Evolutionary conservation across 192 early-diverging fungal species (phyloP), one percentile per base, ranked within the genome.

Genomic region (Geranomyces variabilis): DNA sequence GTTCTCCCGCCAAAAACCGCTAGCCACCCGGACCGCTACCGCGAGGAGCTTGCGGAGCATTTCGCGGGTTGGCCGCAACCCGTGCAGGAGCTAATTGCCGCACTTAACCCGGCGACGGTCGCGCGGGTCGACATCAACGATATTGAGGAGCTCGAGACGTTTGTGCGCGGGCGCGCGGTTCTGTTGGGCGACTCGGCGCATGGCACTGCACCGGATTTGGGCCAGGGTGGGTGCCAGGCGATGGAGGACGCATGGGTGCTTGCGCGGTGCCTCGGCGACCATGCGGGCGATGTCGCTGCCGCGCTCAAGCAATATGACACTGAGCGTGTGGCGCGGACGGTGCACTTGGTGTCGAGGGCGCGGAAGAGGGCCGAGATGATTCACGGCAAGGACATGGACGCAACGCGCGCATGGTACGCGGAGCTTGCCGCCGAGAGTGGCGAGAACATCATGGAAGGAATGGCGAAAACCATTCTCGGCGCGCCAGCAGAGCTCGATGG

Each of bases 181-280:
- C 21, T 70, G 57, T 29, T 70, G 14, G 69, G 69, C n/a, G 69
- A 70, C 33, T 30, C 57, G 7, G 69, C 69, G 15, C 69, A 70
- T 28, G 58, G 69, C 6, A 70, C 69, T 7, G 69, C 69, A 0
- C 69, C 69, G 21, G 69, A 70, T 61, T 57, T 70, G 21, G 69
- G 69, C 8, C 69, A 70, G 44, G 69, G 69, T 26, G 69, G 69
- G 21, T 70, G 69, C 41, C 69, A 70, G 58, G 69, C 69, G 3
- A 70, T 70, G 69, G 69, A 70, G 28, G 69, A 70, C 41, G 69
- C 36, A 24, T 70, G 69, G 69, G 69, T 70, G 22, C 58, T 70
- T 15, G 69, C 69, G 15, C 3, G 60, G 3, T 56, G 57, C 14
- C 56, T 70, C 10, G 60, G 60, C 13, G 60, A 22, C 57, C 69